Conservation (phyloP, 805 yeast species). For the Starmerella geochares region DNA sequence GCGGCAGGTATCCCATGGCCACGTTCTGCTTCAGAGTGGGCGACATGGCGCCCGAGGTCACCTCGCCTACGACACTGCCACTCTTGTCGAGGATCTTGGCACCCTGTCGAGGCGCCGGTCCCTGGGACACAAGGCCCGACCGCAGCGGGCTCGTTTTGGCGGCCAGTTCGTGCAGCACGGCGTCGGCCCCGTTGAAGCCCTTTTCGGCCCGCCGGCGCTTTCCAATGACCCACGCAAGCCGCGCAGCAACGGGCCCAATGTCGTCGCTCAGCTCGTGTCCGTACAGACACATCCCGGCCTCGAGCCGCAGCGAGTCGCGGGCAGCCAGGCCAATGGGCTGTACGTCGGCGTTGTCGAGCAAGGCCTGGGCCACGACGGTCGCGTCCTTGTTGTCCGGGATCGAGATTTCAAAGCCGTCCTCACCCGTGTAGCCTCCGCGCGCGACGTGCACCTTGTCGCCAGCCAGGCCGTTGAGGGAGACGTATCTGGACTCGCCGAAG, state of each 20-base stretch:
- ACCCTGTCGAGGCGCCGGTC: slow-evolving; percentile 90
- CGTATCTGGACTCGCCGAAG: slow-evolving; percentile 61
- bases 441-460: slow-evolving; percentile 56
- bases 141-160: slow-evolving; percentile 56
- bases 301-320: slow-evolving; percentile 85
- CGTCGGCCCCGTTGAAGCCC: slow-evolving; percentile 64
- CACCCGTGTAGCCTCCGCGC: slow-evolving; percentile 96
- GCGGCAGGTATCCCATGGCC: slow-evolving; percentile 80
- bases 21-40: slow-evolving; percentile 70
- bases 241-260: slow-evolving; percentile 79
- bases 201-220: slow-evolving; percentile 55
- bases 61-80: slow-evolving; percentile 44
- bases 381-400: slow-evolving; percentile 49
- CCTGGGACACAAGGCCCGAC: slow-evolving; percentile 60
- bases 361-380: slow-evolving; percentile 47
- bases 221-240: slow-evolving; percentile 81
- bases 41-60: slow-evolving; percentile 56
- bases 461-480: slow-evolving; percentile 32
- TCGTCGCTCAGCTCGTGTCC: slow-evolving; percentile 80
- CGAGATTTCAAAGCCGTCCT: slow-evolving; percentile 92
- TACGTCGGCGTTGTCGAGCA: slow-evolving; percentile 46
- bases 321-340: slow-evolving; percentile 96
- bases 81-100: slow-evolving; percentile 52
- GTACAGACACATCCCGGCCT: slow-evolving; percentile 97
- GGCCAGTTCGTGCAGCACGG: slow-evolving; percentile 58